phyloP scores from a whole-genome alignment of 2,329 filamentous ascomycete genomes.

The Penicillium italicum region DNA sequence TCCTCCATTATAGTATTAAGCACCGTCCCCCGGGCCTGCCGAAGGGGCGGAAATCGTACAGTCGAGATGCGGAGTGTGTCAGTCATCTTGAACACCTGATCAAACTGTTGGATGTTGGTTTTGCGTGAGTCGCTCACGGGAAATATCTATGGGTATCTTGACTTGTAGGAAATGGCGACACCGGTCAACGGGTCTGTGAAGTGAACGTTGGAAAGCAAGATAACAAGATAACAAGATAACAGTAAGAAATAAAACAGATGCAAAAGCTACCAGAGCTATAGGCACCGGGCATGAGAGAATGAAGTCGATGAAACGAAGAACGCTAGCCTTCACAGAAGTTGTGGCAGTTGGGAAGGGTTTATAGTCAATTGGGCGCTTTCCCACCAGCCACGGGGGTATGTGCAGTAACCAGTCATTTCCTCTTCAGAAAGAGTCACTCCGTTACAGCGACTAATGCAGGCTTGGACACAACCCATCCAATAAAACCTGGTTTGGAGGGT shows the following conservation, averaged over 20 bases:
- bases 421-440: slow-evolving; percentile 12
- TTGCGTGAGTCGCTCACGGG: slow-evolving; percentile 12
- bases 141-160: slow-evolving; percentile 30
- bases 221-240: slow-evolving; percentile 16
- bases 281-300: slow-evolving; percentile 21
- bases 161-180: slow-evolving; percentile 22
- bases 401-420: slow-evolving; percentile 15
- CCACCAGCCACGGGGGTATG: slow-evolving; percentile 17
- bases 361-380: slow-evolving; percentile 25
- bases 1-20: slow-evolving; percentile 67
- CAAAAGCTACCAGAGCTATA: slow-evolving; percentile 37
- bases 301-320: slow-evolving; percentile 27
- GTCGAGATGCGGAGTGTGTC: slow-evolving; percentile 48
- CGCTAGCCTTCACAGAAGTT: slow-evolving; percentile 19
- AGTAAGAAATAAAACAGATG: slow-evolving; percentile 21
- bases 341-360: slow-evolving; percentile 29
- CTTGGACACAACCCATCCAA: slow-evolving; percentile 26
- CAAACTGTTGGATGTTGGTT: slow-evolving; percentile 28
- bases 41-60: slow-evolving; percentile 52
- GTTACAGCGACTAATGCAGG: slow-evolving; percentile 35
- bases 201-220: slow-evolving; percentile 6
- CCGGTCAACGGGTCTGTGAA: slow-evolving; percentile 32
- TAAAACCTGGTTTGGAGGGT: slow-evolving; percentile 7
- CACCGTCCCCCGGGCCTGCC: slow-evolving; percentile 55
- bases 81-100: slow-evolving; percentile 39